A percentile compares a stretch with the other conserved stretches of the same genome.
Conservation (phyloP, 2,329 filamentous ascomycete genomes). For the Aspergillus versicolor region DNA sequence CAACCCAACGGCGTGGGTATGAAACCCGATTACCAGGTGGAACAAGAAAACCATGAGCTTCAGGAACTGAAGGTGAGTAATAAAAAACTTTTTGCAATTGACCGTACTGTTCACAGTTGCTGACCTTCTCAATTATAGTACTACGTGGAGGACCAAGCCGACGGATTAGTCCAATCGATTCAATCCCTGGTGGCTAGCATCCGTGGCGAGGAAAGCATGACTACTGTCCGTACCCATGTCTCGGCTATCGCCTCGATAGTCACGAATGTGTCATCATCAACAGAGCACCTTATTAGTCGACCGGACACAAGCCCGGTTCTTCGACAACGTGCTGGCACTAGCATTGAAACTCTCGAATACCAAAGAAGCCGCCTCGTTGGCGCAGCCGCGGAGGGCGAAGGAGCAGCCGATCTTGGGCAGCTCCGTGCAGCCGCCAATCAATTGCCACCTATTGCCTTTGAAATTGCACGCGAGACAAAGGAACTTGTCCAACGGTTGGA, state of each 20-base stretch:
- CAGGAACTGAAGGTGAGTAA: conserved; percentile 60
- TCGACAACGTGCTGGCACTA: conserved; percentile 45
- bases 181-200: conserved; percentile 76
- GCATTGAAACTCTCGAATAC: conserved; percentile 51
- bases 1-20: conserved; percentile 32
- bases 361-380: conserved; percentile 67
- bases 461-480: conserved; percentile 79
- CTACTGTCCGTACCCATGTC: conserved; percentile 68
- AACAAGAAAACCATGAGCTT: conserved; percentile 49
- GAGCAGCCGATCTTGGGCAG: conserved; percentile 55
- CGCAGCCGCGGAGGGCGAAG: conserved; percentile 60
- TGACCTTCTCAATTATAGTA: conserved; percentile 47
- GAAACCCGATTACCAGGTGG: conserved; percentile 43
- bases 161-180: conserved; percentile 74
- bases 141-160: conserved; percentile 81
- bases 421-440: conserved; percentile 62
- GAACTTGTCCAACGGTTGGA: conserved; percentile 60
- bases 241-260: conserved; percentile 69
- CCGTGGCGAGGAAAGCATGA: conserved; percentile 62
- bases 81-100: background rate
- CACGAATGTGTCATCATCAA: conserved; percentile 66
- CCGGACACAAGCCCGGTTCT: conserved; percentile 50
- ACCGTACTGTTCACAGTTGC: background rate
- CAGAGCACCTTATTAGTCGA: conserved; percentile 55
- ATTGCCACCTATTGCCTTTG: conserved; percentile 81